Conservation (phyloP, 2,329 filamentous ascomycete species). For the Alternaria panax region DNA sequence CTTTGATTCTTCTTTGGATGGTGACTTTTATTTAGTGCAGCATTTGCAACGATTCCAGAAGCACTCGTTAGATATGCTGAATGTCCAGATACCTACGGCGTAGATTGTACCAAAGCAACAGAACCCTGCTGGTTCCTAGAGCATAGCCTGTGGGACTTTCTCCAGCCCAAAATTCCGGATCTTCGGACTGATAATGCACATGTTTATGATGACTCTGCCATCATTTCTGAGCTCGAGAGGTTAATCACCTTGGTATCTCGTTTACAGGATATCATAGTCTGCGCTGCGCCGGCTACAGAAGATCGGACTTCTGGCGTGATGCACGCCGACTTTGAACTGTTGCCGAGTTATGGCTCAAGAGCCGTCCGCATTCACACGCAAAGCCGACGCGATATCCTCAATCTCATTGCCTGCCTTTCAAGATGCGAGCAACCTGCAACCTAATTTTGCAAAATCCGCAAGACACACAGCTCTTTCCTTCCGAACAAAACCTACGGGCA, state of each 20-base stretch:
- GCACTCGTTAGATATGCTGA: not conserved
- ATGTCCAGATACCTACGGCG: too few relatives aligned
- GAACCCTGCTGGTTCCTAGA: not conserved
- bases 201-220: too few relatives aligned
- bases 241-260: too few relatives aligned
- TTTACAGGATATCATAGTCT: not conserved
- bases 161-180: too few relatives aligned
- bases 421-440: not conserved
- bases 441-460: not conserved
- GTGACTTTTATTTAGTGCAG: not conserved
- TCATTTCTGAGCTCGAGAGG: too few relatives aligned
- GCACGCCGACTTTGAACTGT: too few relatives aligned
- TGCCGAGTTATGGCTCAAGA: too few relatives aligned
- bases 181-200: too few relatives aligned
- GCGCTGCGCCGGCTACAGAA: not conserved
- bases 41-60: not conserved
- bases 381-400: not conserved
- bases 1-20: not conserved
- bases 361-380: not conserved
- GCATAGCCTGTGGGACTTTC: not conserved
- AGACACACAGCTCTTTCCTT: too few relatives aligned
- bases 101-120: not conserved
- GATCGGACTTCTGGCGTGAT: not conserved
- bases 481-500: not conserved
- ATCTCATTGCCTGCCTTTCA: not conserved